These are phyloP conservation scores for Coniochaeta hoffmannii DNA, from an alignment of 2,329 filamentous ascomycete genomes.

Conservation along the genomic window DNA sequence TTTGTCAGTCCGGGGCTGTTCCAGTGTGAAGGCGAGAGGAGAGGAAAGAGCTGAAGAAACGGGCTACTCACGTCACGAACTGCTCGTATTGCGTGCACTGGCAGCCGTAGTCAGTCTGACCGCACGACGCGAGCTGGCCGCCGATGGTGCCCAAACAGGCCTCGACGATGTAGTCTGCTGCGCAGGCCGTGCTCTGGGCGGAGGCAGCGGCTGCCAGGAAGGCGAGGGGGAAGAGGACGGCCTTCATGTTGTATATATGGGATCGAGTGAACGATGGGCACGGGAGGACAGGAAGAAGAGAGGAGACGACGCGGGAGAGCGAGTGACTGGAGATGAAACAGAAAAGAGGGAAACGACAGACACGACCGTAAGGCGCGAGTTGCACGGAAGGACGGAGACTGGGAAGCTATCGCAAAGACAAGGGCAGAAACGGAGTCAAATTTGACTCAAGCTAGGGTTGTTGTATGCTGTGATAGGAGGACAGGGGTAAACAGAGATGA, in stretches of 20 bases:
- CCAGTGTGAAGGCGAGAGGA: neutral
- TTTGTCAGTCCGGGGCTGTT: neutral
- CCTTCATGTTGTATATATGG: slow-evolving; percentile 32
- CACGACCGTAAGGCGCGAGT: neutral
- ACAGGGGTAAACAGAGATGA: neutral
- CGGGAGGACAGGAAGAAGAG: neutral
- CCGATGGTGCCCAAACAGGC: slow-evolving; percentile 33
- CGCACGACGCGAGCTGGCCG: slow-evolving; percentile 30
- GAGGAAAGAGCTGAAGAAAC: neutral
- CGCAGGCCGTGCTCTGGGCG: slow-evolving; percentile 26
- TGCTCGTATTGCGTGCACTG: slow-evolving; percentile 35
- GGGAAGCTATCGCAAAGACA: neutral
- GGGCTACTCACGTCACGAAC: slow-evolving; percentile 34
- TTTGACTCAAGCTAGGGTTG: neutral
- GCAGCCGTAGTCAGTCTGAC: slow-evolving; percentile 35
- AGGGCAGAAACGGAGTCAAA: neutral
- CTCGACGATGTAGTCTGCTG: slow-evolving; percentile 39
- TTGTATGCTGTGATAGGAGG: no score
- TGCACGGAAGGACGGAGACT: neutral
- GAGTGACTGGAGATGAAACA: neutral
- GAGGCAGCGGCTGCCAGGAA: slow-evolving; percentile 28
- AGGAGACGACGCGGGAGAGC: neutral
- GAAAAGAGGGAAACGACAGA: neutral
- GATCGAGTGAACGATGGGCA: slow-evolving; percentile 1
- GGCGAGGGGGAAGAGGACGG: slow-evolving; percentile 29